A percentile compares a stretch with the other conserved stretches of the same genome.
Evolutionary conservation across 2,329 filamentous ascomycete species (phyloP).

Genomic region (Fusarium sarcochroum): DNA sequence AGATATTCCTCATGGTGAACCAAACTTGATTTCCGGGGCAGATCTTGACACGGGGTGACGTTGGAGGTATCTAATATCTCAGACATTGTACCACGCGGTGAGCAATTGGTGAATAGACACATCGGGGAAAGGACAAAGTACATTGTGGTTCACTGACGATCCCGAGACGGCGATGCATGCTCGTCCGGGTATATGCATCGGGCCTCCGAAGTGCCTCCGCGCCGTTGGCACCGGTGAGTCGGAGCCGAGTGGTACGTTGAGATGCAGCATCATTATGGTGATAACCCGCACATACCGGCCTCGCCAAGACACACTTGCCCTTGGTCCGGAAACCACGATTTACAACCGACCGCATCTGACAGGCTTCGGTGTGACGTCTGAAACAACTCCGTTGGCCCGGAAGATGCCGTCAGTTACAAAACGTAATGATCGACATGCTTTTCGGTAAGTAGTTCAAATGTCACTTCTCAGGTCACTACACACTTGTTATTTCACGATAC

Average conservation of each 20-base stretch:
- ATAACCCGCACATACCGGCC: not conserved
- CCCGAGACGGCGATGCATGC: not conserved
- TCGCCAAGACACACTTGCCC: not conserved
- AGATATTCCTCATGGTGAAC: not conserved
- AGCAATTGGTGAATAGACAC: not conserved
- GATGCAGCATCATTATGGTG: not conserved
- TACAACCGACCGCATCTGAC: not conserved
- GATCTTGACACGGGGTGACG: not conserved
- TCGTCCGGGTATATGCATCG: not conserved
- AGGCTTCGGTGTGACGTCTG: not conserved
- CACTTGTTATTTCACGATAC: not conserved
- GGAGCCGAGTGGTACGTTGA: not conserved
- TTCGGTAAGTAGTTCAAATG: not conserved
- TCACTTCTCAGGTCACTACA: not conserved
- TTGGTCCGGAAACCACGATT: too few relatives aligned
- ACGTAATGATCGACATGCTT: not conserved
- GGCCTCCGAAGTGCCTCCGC: not conserved
- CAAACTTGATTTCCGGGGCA: slow-evolving; percentile 23
- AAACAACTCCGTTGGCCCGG: not conserved
- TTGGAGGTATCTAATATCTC: not conserved
- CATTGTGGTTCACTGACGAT: not conserved
- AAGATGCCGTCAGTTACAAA: not conserved
- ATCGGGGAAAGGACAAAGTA: not conserved
- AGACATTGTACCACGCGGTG: not conserved
- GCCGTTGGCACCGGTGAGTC: not conserved